Percentiles rank a stretch among this genome's conserved stretches.
Evolutionary conservation across 1,139 yeast genomes (phyloP).

Genomic region (Magnusiomyces sp.): DNA sequence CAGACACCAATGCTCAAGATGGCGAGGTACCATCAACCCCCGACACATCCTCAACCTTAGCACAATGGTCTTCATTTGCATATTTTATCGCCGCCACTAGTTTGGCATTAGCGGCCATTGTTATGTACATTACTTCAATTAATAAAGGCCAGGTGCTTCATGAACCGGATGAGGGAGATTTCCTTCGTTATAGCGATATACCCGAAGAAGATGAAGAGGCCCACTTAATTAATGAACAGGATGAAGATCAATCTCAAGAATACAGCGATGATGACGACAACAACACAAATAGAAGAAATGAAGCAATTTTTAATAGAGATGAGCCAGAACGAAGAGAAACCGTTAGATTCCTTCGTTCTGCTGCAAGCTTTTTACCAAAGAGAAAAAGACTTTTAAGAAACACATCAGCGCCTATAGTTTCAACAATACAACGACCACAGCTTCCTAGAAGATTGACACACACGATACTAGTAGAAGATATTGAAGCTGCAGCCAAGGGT

Average conservation of each 20-base stretch:
- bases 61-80: slow-evolving; percentile 39
- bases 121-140: slow-evolving; percentile 16
- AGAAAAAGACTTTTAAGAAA: too few species aligned
- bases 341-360: too few species aligned
- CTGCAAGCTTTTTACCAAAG: too few species aligned
- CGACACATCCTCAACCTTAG: slow-evolving; percentile 14
- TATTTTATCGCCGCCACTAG: slow-evolving; percentile 66
- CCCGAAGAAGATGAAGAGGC: background rate
- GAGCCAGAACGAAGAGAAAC: too few species aligned
- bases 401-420: too few species aligned
- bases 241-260: background rate
- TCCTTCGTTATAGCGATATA: slow-evolving; percentile 1
- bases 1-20: background rate
- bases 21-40: too few species aligned
- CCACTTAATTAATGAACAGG: background rate
- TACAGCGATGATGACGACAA: background rate
- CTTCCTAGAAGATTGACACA: background rate
- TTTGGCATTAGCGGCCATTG: slow-evolving; percentile 45
- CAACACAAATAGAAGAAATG: background rate
- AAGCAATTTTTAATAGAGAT: background rate
- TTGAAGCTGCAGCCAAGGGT: slow-evolving; percentile 3
- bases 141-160: background rate
- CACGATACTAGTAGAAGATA: background rate
- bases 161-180: slow-evolving; percentile 3
- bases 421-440: too few species aligned